Base-by-base conservation (phyloP, 1,284 basidiomycete genomes). In the Papiliotrema terrestris region DNA sequence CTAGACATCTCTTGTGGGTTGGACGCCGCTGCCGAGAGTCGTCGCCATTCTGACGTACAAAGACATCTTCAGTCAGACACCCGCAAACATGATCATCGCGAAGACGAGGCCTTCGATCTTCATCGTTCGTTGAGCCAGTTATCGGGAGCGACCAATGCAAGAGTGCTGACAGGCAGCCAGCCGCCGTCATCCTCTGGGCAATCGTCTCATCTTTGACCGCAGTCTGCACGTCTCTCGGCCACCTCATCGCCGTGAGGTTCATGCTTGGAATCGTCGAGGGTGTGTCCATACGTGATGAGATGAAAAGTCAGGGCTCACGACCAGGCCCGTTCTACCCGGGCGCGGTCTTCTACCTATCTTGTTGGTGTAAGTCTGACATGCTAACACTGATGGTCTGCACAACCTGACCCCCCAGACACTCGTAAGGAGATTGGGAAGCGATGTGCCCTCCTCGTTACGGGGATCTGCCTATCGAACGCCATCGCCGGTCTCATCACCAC, bases 11-110 rank as follows among this genome's bases (percentile, higher is more conserved):
- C 49, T 15, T 51, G 49, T 51, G 20, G 3, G 49, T 51, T 19
- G 9, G n/a, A n/a, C n/a, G n/a, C n/a, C n/a, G n/a, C n/a, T n/a
- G n/a, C n/a, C n/a, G n/a, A n/a, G n/a, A n/a, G n/a, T n/a, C 3
- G 22, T 3, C 11, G 22, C 14, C 19, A 15, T n/a, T 42, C 49
- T 51, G 46, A 48, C 46, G 20, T 17, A 14, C 37, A 8, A 11
- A 51, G 49, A 51, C 17, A 51, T 51, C 38, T 39, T 51, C 20
- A 22, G 50, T 49, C 45, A 52, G 44, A 52, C 45, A 20, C 51
- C 51, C n/a, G 51, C 51, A 4, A 52, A 52, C 44, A 37, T 54
- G 36, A 37, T 54, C 36, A 29, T 54, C 22, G 23, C 52, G 13
- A 47, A 48, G 29, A n/a, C 26, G 20, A 25, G 52, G 25, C 52